Evolutionary conservation across 495 filamentous ascomycete species (phyloP), one percentile per base, ranked within the genome.

Genomic region (Lineolata rhizophorae): DNA sequence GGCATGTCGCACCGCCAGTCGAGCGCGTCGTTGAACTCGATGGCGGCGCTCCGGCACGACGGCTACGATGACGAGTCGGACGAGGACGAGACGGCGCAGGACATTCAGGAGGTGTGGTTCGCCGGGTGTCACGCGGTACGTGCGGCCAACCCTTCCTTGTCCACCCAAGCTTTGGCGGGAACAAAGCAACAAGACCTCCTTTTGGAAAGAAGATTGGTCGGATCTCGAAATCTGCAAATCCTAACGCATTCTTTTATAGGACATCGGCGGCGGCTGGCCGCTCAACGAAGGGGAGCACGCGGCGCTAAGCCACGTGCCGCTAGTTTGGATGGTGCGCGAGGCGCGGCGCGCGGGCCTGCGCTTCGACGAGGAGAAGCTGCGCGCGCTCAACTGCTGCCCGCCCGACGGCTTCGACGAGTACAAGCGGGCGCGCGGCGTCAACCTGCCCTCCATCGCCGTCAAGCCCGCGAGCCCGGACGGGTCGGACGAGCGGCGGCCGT

Each of bases 101-200:
- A 85, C 42, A 73, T 87, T 34, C 69, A 78, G 42, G 77, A 83
- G 38, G 58, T 84, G 6, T 87, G 80, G 80, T 90, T 87, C 46
- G 62, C 76, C 0, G 80, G 80, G 24, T 69, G 72, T 20, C 81
- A 90, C 43, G 79, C 66, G 6, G 44, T 46, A 36, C 40, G 43
- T 40, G 8, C 8, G 10, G 6, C 14, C 11, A 6, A 14, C 6
- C 6, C 16, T 8, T n/a, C 22, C 28, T 6, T 6, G 6, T n/a
- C n/a, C n/a, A n/a, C n/a, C n/a, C n/a, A n/a, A n/a, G n/a, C n/a
- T n/a, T n/a, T n/a, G n/a, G n/a, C n/a, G n/a, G n/a, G n/a, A n/a
- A n/a, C n/a, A n/a, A n/a, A n/a, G n/a, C n/a, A n/a, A n/a, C n/a
- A n/a, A n/a, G n/a, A n/a, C n/a, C n/a, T n/a, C n/a, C n/a, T n/a